Evolutionary conservation across 2,329 filamentous ascomycete species (phyloP), one percentile per base, ranked within the genome.

Genomic region (Ceratocystis smalleyi): DNA sequence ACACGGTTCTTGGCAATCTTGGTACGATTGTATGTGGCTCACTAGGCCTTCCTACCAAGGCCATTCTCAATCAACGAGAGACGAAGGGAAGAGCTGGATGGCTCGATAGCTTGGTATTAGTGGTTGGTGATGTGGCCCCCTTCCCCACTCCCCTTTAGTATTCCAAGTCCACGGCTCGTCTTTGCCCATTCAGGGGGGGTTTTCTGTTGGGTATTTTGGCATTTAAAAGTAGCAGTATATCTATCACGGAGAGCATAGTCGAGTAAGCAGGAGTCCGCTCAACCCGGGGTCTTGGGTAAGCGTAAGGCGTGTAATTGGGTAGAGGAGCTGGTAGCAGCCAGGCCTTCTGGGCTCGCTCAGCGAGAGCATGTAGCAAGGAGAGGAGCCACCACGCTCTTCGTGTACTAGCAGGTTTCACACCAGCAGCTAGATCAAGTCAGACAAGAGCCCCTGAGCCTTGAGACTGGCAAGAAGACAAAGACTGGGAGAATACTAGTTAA

Each of bases 361-460:
- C 35, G 12, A 40, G 3, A 40, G 35, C 12, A 40, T 12, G 35
- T 40, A 40, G 3, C 35, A 3, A 40, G 35, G 35, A 40, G 12
- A 51, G 8, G 22, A 40, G 10, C 32, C 19, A 51, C 47, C 7
- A 57, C 24, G n/a, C 15, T 57, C 5, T n/a, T 57, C 7, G 6
- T 57, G 54, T 57, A 57, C 54, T 57, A 57, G 54, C 17, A 57
- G 15, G 54, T 57, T 57, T 57, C 54, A 57, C 54, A 32, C 27
- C 54, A 32, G 12, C 27, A 57, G n/a, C 27, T 57, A 35, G 17
- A 30, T 57, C 12, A 57, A 49, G 12, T n/a, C 17, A 57, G 27
- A 35, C 12, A 57, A 40, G 54, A 30, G 8, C 54, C 54, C 54
- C 54, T 57, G 54, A 57, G 24, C 15, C 54, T 32, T 32, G 15